Conservation (phyloP, 129 eudicot species). For the Helichrysum umbraculigerum region DNA sequence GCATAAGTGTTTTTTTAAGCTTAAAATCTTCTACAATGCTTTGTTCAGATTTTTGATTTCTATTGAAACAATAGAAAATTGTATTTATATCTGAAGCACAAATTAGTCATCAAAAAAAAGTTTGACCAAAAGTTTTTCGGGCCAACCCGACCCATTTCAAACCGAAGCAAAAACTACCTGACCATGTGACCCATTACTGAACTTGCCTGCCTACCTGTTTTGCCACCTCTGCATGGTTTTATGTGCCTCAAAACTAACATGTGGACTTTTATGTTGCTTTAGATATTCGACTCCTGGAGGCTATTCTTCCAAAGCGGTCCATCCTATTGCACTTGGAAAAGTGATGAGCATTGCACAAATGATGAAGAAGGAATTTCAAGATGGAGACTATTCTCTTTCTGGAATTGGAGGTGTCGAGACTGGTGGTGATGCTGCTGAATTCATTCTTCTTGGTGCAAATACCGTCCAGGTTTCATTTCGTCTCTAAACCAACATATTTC, state of each 20-base stretch:
- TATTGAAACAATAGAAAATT: neutral
- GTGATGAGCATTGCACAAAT: conserved; percentile 96
- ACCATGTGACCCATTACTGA: neutral
- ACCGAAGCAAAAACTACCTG: neutral
- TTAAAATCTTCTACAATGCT: neutral
- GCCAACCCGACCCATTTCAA: neutral
- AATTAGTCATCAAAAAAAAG: neutral
- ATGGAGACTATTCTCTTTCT: conserved; percentile 69
- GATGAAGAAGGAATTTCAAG: conserved; percentile 82
- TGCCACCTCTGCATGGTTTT: neutral
- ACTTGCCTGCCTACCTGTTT: neutral
- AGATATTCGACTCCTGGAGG: conserved; percentile 99
- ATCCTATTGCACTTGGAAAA: conserved; percentile 98
- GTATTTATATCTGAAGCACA: neutral
- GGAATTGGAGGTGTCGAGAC: conserved; percentile 97
- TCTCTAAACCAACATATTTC: neutral
- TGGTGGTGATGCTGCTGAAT: conserved; percentile 97
- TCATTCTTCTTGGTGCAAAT: conserved; percentile 94
- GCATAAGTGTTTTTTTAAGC: neutral
- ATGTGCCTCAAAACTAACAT: neutral
- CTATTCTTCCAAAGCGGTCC: conserved; percentile 92
- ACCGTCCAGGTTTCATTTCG: conserved; percentile 75
- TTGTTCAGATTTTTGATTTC: neutral
- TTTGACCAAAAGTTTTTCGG: neutral
- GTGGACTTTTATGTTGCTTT: conserved; percentile 10